A percentile compares a stretch with the other conserved stretches of the same genome.
Evolutionary conservation across 2,329 filamentous ascomycete genomes (phyloP).

Genomic region (Penicillium sp.): DNA sequence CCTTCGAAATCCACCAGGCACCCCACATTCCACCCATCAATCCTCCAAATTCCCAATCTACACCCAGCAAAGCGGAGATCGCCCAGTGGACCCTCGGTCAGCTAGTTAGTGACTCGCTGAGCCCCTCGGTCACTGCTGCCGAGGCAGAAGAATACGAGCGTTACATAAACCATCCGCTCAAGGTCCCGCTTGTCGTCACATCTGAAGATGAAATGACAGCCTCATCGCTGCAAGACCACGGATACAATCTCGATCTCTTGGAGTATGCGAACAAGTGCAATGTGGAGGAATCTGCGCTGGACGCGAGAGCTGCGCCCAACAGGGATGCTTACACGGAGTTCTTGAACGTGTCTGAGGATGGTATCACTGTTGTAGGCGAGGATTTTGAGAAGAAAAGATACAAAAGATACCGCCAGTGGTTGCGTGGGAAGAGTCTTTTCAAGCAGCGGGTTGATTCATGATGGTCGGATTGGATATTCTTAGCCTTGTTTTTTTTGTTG

Average conservation of each 20-base stretch:
- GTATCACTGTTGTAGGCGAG: slow-evolving; percentile 81
- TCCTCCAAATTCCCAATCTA: slow-evolving; percentile 53
- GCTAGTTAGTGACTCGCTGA: slow-evolving; percentile 79
- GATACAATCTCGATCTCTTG: slow-evolving; percentile 64
- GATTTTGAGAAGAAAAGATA: slow-evolving; percentile 91
- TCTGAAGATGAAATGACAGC: slow-evolving; percentile 42
- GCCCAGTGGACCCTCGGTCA: slow-evolving; percentile 87
- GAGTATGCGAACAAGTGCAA: slow-evolving; percentile 74
- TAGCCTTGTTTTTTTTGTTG: neutral
- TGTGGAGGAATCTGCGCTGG: slow-evolving; percentile 55
- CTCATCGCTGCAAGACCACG: slow-evolving; percentile 35
- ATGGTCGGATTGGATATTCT: slow-evolving; percentile 3
- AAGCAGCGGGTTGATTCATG: slow-evolving; percentile 69
- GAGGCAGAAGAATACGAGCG: slow-evolving; percentile 84
- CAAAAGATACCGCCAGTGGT: slow-evolving; percentile 93
- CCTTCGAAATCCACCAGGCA: slow-evolving; percentile 29
- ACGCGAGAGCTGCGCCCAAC: slow-evolving; percentile 59
- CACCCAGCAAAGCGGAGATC: slow-evolving; percentile 72
- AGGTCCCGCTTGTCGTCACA: slow-evolving; percentile 67
- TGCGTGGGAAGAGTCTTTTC: slow-evolving; percentile 91
- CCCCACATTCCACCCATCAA: slow-evolving; percentile 24
- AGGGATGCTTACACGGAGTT: slow-evolving; percentile 73
- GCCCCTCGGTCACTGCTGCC: slow-evolving; percentile 72
- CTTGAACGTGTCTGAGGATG: slow-evolving; percentile 73
- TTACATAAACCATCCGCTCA: slow-evolving; percentile 87